Evolutionary conservation across 768 basidiomycete genomes (phyloP).

Genomic region (Lactarius akahatsu): DNA sequence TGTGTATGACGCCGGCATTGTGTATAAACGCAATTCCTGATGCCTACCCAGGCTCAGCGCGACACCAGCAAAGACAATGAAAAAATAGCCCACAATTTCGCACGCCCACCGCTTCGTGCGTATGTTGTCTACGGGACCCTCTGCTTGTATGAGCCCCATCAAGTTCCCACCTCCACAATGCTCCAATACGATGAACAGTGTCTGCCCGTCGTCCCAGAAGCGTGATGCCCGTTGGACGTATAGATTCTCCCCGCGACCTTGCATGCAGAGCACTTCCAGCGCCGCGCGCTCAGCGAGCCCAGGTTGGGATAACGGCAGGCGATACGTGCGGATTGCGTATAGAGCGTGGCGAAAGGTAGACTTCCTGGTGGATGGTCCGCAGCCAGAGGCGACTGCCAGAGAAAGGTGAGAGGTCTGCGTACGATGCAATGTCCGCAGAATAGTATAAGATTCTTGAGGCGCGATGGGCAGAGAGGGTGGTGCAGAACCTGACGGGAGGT

Average conservation of each 20-base stretch:
- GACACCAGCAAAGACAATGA: not conserved
- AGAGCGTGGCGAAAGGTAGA: slow-evolving; percentile 21
- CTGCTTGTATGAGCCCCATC: slow-evolving; percentile 21
- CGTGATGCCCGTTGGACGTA: slow-evolving; percentile 26
- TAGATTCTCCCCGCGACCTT: slow-evolving; percentile 5
- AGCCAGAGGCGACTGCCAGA: slow-evolving; percentile 23
- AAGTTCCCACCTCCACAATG: slow-evolving; percentile 27
- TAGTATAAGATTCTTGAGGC: slow-evolving; percentile 25
- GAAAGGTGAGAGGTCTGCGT: slow-evolving; percentile 23
- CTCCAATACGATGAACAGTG: slow-evolving; percentile 25
- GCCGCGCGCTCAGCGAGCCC: slow-evolving; percentile 22
- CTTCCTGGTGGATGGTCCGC: slow-evolving; percentile 16
- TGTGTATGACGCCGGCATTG: slow-evolving; percentile 25
- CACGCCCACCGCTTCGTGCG: slow-evolving; percentile 24
- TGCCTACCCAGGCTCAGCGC: slow-evolving; percentile 15
- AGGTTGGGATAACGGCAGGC: slow-evolving; percentile 21
- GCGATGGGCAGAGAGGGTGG: not conserved
- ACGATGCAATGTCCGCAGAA: slow-evolving; percentile 26
- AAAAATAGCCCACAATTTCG: slow-evolving; percentile 22
- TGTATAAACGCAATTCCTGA: slow-evolving; percentile 27
- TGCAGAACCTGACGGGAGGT: not conserved
- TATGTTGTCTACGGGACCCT: slow-evolving; percentile 17
- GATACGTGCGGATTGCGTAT: slow-evolving; percentile 28
- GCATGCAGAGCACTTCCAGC: slow-evolving; percentile 17
- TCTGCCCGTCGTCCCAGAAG: slow-evolving; percentile 28